These are phyloP conservation scores for Colletotrichum lindemuthianum DNA, from an alignment of 2,329 filamentous ascomycete species.

Conservation along the genomic window DNA sequence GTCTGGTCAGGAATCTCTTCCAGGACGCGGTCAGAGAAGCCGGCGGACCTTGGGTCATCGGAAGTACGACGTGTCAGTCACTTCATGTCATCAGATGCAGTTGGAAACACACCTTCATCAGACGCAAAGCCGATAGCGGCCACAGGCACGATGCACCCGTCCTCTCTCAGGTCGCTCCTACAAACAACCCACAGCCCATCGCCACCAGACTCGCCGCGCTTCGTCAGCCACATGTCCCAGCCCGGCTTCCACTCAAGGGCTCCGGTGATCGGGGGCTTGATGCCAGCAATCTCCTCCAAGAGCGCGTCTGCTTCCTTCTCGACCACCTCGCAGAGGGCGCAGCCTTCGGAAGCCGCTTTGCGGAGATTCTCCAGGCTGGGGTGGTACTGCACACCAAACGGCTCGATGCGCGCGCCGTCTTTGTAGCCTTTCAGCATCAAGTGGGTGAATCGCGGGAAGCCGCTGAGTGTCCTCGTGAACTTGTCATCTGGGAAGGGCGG, in stretches of 20 bases:
- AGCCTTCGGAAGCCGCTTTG: conserved; percentile 4
- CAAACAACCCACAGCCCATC: conserved; percentile 25
- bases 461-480: conserved; percentile 3
- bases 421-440: neutral
- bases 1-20: conserved; percentile 16
- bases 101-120: conserved; percentile 8
- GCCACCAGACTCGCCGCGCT: conserved; percentile 9
- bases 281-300: conserved; percentile 6
- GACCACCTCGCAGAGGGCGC: conserved; percentile 10
- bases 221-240: conserved; percentile 29
- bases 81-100: neutral
- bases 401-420: neutral
- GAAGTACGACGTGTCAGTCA: neutral
- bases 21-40: conserved; percentile 12
- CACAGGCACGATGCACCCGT: conserved; percentile 3
- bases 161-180: neutral
- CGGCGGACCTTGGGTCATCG: conserved; percentile 15
- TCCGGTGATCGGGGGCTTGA: neutral
- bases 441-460: neutral
- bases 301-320: conserved; percentile 15
- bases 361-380: conserved; percentile 9
- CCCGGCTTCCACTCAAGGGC: neutral
- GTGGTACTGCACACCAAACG: conserved; percentile 17
- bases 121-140: conserved; percentile 18
- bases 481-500: conserved; percentile 16